Percentiles rank a stretch among this genome's conserved stretches.
These are phyloP conservation scores for Chytridium lagenaria DNA, from an alignment of 371 early-diverging fungal species.

Conservation along the genomic window DNA sequence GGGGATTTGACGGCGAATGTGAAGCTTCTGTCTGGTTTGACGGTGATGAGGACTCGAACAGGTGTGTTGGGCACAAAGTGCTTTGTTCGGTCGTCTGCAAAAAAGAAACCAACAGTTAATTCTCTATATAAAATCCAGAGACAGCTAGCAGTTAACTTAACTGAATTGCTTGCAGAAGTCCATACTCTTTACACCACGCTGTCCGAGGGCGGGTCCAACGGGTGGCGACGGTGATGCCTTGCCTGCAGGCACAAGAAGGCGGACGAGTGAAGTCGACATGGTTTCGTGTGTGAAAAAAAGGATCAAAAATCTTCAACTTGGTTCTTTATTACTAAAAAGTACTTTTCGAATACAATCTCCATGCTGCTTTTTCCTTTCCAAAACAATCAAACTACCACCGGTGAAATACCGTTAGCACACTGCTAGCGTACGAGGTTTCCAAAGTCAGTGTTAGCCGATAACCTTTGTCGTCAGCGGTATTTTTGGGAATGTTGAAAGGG, in stretches of 20 bases:
- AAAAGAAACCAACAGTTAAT: not conserved
- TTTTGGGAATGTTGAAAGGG: no score
- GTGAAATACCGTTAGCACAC: no score
- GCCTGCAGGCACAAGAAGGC: constrained; percentile 40
- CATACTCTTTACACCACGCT: constrained; percentile 96
- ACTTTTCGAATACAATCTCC: no score
- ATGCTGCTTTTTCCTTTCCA: no score
- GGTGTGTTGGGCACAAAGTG: constrained; percentile 80
- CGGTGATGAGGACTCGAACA: constrained; percentile 80
- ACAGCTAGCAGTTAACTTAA: constrained; percentile 1
- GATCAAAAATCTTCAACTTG: no score
- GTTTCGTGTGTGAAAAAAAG: no score
- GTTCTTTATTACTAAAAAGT: no score
- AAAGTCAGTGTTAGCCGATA: no score
- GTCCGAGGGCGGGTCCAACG: constrained; percentile 96
- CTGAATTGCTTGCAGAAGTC: constrained; percentile 98
- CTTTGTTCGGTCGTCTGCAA: constrained; percentile 84
- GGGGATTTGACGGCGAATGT: constrained; percentile 85
- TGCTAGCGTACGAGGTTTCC: no score
- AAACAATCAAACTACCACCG: no score
- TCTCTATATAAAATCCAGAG: no score
- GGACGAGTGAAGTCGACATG: constrained; percentile 23
- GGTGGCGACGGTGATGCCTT: constrained; percentile 95
- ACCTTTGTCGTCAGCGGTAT: no score
- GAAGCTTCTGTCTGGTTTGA: constrained; percentile 91